These are phyloP conservation scores for Sutorius australiensis DNA, from an alignment of 768 basidiomycete genomes.

Conservation along the genomic window DNA sequence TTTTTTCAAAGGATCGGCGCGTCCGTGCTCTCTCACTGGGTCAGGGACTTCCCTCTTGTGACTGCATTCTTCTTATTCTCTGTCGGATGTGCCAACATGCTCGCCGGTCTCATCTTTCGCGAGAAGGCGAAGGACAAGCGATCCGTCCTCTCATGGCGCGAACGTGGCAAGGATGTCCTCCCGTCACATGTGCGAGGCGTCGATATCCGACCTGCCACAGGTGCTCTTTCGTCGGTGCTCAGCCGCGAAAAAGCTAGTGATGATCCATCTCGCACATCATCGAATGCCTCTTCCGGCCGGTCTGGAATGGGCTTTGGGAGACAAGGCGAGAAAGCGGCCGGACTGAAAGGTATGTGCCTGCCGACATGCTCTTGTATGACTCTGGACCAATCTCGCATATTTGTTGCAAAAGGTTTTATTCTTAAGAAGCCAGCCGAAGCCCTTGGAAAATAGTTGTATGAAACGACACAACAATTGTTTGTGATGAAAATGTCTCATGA, in stretches of 20 bases:
- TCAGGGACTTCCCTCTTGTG: slow-evolving; percentile 81
- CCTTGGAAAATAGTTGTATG: slow-evolving; percentile 42
- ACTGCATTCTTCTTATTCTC: slow-evolving; percentile 84
- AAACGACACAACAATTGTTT: background rate
- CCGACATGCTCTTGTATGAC: background rate
- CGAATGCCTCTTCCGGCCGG: slow-evolving; percentile 28
- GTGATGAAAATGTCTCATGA: background rate
- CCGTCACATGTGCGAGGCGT: slow-evolving; percentile 37
- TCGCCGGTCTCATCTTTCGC: slow-evolving; percentile 78
- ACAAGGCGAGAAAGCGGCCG: slow-evolving; percentile 77
- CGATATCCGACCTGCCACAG: slow-evolving; percentile 22
- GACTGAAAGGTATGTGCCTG: slow-evolving; percentile 47
- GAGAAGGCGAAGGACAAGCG: slow-evolving; percentile 61
- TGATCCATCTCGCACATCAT: slow-evolving; percentile 1
- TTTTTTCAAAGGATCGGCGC: slow-evolving; percentile 50
- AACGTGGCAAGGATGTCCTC: slow-evolving; percentile 52
- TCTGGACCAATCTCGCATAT: background rate
- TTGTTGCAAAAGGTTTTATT: slow-evolving; percentile 42
- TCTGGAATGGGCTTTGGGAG: slow-evolving; percentile 72
- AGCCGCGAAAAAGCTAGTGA: slow-evolving; percentile 6
- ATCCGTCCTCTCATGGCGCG: slow-evolving; percentile 64
- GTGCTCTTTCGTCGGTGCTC: slow-evolving; percentile 10
- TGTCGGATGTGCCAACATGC: slow-evolving; percentile 77
- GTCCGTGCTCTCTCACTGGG: slow-evolving; percentile 70
- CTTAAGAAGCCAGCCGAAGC: slow-evolving; percentile 57